Conservation (phyloP, 129 eudicot genomes). For the Flaveria robusta region DNA sequence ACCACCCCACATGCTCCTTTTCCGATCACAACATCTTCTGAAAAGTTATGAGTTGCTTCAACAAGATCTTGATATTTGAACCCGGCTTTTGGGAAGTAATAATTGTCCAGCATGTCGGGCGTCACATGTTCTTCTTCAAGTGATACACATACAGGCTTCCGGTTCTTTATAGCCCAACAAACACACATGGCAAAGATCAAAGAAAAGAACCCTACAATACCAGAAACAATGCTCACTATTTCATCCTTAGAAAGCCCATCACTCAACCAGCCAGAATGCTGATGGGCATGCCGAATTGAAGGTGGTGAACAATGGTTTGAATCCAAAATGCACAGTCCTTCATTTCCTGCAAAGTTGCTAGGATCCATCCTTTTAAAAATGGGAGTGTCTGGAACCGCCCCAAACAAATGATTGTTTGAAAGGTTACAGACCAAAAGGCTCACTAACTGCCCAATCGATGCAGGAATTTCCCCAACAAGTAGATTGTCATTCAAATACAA, state of each 20-base stretch:
- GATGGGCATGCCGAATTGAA: constrained; percentile 33
- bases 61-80: constrained; percentile 76
- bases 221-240: constrained; percentile 55
- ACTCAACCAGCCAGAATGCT: constrained; percentile 46
- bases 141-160: constrained; percentile 43
- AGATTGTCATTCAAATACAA: constrained; percentile 72
- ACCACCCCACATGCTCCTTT: constrained; percentile 93
- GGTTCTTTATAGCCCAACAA: constrained; percentile 66
- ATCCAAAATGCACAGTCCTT: constrained; percentile 51
- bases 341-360: constrained; percentile 75
- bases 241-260: constrained; percentile 52
- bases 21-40: constrained; percentile 70
- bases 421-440: constrained; percentile 78
- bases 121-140: constrained; percentile 51
- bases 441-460: constrained; percentile 54
- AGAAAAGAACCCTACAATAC: constrained; percentile 58
- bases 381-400: constrained; percentile 67
- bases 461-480: constrained; percentile 76
- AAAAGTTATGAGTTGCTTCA: constrained; percentile 76
- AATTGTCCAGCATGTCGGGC: constrained; percentile 45
- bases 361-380: constrained; percentile 63
- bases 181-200: constrained; percentile 51
- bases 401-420: constrained; percentile 69
- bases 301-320: constrained; percentile 47
- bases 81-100: constrained; percentile 79